These are phyloP conservation scores for Teratosphaeria epicoccoides DNA, from an alignment of 2,329 filamentous ascomycete species.

Conservation along the genomic window DNA sequence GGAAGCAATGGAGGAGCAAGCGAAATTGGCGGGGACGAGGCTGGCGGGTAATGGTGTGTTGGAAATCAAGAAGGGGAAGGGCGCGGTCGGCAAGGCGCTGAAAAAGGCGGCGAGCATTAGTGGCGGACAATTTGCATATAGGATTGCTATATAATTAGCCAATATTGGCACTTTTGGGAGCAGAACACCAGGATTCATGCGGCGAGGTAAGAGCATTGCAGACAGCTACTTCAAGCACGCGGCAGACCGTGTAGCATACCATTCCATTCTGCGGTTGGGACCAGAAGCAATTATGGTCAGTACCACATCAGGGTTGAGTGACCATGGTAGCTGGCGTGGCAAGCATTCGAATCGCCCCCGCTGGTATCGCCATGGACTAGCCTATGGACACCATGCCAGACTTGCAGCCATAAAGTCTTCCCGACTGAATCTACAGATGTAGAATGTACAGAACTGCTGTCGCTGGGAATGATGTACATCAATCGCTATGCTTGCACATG, in stretches of 20 bases:
- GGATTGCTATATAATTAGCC: neutral
- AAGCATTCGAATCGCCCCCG: neutral
- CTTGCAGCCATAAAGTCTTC: neutral
- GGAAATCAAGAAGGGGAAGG: neutral
- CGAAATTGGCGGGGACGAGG: neutral
- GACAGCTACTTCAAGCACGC: too few species aligned
- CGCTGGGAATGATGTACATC: neutral
- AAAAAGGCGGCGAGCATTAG: neutral
- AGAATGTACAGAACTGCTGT: neutral
- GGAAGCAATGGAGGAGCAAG: neutral
- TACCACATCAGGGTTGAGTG: too few species aligned
- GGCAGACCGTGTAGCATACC: too few species aligned
- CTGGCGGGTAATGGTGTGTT: neutral
- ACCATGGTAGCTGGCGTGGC: too few species aligned
- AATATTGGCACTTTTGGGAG: too few species aligned
- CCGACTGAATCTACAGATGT: too few species aligned
- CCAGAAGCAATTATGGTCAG: too few species aligned
- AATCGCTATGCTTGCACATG: neutral
- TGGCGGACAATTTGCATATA: neutral
- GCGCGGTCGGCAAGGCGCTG: neutral
- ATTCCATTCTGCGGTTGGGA: too few species aligned
- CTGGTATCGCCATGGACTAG: neutral
- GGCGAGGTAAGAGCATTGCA: too few species aligned
- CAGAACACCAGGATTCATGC: too few species aligned
- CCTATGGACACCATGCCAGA: neutral